Conservation (phyloP, 768 basidiomycete genomes). For the Omphalotus guepiniiformis region DNA sequence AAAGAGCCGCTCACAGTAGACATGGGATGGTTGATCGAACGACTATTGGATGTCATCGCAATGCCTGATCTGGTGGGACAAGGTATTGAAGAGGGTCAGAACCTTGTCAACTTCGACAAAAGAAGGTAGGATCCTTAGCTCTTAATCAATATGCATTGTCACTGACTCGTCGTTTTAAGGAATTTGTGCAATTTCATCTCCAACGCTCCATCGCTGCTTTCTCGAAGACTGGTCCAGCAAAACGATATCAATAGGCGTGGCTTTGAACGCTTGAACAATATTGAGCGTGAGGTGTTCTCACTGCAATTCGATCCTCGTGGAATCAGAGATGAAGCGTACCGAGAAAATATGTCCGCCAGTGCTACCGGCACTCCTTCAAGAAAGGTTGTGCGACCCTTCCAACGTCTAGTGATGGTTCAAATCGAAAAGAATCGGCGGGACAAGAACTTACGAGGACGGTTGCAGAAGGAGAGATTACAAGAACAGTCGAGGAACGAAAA, state of each 20-base stretch:
- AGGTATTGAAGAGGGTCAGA: conserved; percentile 45
- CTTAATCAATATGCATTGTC: neutral
- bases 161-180: conserved; percentile 33
- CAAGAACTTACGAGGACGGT: conserved; percentile 58
- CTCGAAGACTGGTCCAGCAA: conserved; percentile 40
- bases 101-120: conserved; percentile 78
- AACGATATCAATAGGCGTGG: conserved; percentile 61
- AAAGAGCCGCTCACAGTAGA: conserved; percentile 62
- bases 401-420: conserved; percentile 56
- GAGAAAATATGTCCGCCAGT: conserved; percentile 51
- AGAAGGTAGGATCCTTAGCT: conserved; percentile 49
- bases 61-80: conserved; percentile 66
- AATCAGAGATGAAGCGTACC: conserved; percentile 71
- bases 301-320: conserved; percentile 67
- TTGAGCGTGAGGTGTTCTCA: conserved; percentile 62
- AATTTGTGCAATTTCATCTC: conserved; percentile 63
- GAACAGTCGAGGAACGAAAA: conserved; percentile 72
- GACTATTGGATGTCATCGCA: conserved; percentile 74
- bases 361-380: conserved; percentile 43
- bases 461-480: conserved; percentile 70
- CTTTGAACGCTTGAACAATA: conserved; percentile 70
- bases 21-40: conserved; percentile 79
- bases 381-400: conserved; percentile 62
- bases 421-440: conserved; percentile 83
- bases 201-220: conserved; percentile 43